Evolutionary conservation across 441 rosid species (phyloP), one percentile per base, ranked within the genome.

Genomic region (Omphalea diandra): DNA sequence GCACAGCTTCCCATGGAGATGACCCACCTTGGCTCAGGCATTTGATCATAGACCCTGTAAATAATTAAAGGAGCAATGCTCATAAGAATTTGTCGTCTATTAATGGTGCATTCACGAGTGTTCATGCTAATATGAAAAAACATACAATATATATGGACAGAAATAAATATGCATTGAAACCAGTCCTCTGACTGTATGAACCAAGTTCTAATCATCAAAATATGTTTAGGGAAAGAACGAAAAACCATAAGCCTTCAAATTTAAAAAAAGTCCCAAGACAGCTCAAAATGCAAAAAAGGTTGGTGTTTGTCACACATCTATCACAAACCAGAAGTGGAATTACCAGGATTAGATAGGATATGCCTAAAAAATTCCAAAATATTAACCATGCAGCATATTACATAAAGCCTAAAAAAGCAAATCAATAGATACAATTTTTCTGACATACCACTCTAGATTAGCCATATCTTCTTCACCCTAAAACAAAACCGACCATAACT

Each of bases 11-110:
- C 99, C 98, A 93, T 95, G 3, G 99, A 90, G 59, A 95, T 90
- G 47, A 95, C 98, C 98, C 98, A 92, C 81, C 96, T 89, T 5
- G 99, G 98, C 80, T 95, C 96, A 0, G 97, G 99, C 98, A 95
- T 93, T 75, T 95, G 98, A 79, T 90, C 99, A 71, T 95, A 95
- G 46, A 95, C 98, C 90, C 99, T 93, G 90, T 68, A 60, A 81
- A 63, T 58, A 60, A 71, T 33, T 32, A 22, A 44, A 29, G 32
- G 10, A 2, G 8, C 14, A 74, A 22, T 22, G 31, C 10, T 27
- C 40, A 53, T 36, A 22, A 71, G 43, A 59, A 15, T 29, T 44
- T 24, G 26, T 22, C 2, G 11, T 26, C 20, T 38, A 59, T 12
- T n/a, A n/a, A 18, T 31, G 6, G 3, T 12, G 15, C 3, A 27